Percentiles rank a stretch among this genome's conserved stretches.
Evolutionary conservation across 2,329 filamentous ascomycete genomes (phyloP).

Genomic region (Dactylellina drechsleri): DNA sequence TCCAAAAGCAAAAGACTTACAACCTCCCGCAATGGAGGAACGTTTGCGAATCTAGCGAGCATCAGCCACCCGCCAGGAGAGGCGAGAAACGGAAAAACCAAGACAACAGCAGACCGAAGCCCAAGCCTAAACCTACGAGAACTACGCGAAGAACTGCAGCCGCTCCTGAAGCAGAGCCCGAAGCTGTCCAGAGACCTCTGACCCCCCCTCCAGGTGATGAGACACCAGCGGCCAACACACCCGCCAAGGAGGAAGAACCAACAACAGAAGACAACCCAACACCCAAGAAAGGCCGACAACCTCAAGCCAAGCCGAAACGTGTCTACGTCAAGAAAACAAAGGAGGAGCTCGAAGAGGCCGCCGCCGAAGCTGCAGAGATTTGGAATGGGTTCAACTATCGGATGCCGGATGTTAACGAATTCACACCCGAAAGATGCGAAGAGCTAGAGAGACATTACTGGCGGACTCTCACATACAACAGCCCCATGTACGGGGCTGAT

Average conservation of each 20-base stretch:
- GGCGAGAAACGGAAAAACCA: slow-evolving; percentile 76
- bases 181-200: slow-evolving; percentile 65
- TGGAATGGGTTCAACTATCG: slow-evolving; percentile 93
- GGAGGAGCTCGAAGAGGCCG: slow-evolving; percentile 47
- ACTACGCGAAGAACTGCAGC: slow-evolving; percentile 59
- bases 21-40: slow-evolving; percentile 96
- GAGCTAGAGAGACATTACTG: slow-evolving; percentile 95
- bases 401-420: slow-evolving; percentile 84
- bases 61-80: slow-evolving; percentile 90
- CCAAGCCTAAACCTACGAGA: slow-evolving; percentile 54
- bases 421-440: slow-evolving; percentile 88
- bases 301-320: slow-evolving; percentile 55
- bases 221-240: slow-evolving; percentile 60
- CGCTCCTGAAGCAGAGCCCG: slow-evolving; percentile 26
- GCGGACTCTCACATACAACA: slow-evolving; percentile 95
- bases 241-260: slow-evolving; percentile 42
- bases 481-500: slow-evolving; percentile 94
- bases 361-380: slow-evolving; percentile 63
- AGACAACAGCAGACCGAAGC: slow-evolving; percentile 55
- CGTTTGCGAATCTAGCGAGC: slow-evolving; percentile 91
- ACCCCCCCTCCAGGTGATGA: slow-evolving; percentile 62
- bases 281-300: slow-evolving; percentile 41
- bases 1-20: slow-evolving; percentile 94
- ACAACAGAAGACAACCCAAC: slow-evolving; percentile 6
- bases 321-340: slow-evolving; percentile 57